Evolutionary conservation across 2,329 filamentous ascomycete species (phyloP), one percentile per base, ranked within the genome.

Genomic region (Lecanicillium sp.): DNA sequence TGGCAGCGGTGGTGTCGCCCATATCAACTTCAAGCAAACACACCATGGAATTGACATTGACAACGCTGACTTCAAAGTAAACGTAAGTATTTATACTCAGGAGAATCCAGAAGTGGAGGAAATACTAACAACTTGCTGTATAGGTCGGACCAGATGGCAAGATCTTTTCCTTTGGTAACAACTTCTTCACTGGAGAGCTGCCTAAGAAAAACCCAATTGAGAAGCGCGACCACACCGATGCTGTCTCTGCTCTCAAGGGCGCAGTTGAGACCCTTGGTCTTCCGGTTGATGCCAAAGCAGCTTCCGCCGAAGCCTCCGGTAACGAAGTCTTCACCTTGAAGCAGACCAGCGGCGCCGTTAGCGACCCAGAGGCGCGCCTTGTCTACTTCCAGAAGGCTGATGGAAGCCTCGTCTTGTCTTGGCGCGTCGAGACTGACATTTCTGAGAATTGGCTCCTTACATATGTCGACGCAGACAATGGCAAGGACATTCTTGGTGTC

Each of bases 11-110:
- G 73, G 73, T 8, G 60, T 79, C 43, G 63, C 63, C 1, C 75
- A 79, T 48, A 71, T 77, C 45, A 66, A 75, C 52, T 75, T 78
- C 51, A 73, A 71, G 55, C 75, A 79, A 56, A 78, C 73, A 0
- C 58, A 63, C 6, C 70, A 77, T 38, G 74, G 68, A 2, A 51
- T 78, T 17, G 75, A 78, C 43, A 68, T 80, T 43, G 75, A 78
- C 47, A 78, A 78, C 47, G 71, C 69, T 1, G 71, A 75, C 49
- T 75, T 77, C 48, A 76, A 77, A 37, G 70, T 78, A 34, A 78
- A 78, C 45, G 71, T 77, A 47, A 58, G 71, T 60, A 5, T 4
- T 46, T 25, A 6, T n/a, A n/a, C n/a, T n/a, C 17, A n/a, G 9
- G 2, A 2, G 1, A 5, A 3, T 15, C 3, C 15, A n/a, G n/a